Evolutionary conservation across 2,329 filamentous ascomycete species (phyloP).

Genomic region (Diaporthe vexans): DNA sequence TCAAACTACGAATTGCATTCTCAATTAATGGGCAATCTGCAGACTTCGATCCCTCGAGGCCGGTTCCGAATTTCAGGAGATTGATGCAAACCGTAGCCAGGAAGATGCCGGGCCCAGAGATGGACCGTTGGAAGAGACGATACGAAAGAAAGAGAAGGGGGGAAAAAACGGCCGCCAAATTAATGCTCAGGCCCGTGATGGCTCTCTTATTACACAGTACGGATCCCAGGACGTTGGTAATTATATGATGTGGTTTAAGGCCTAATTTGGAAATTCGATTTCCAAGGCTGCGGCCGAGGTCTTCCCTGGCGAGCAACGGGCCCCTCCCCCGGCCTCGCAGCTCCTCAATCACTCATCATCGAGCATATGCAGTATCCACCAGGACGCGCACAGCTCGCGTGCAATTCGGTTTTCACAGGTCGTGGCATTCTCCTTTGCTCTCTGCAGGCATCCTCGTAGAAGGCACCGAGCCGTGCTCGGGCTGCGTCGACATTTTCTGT

Average conservation of each 20-base stretch:
- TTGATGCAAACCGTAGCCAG: constrained; percentile 36
- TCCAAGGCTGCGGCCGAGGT: not conserved
- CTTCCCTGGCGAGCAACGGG: constrained; percentile 22
- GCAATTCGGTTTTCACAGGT: constrained; percentile 17
- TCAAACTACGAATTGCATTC: constrained; percentile 33
- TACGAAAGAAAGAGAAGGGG: too few relatives aligned
- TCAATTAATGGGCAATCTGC: constrained; percentile 26
- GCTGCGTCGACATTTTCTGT: not conserved
- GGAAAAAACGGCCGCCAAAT: constrained; percentile 7
- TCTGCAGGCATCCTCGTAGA: constrained; percentile 32
- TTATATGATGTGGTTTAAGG: constrained; percentile 33
- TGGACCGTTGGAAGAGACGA: constrained; percentile 11
- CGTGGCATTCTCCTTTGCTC: constrained; percentile 17
- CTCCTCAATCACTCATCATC: constrained; percentile 34
- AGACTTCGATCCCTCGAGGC: constrained; percentile 13
- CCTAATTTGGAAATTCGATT: constrained; percentile 18
- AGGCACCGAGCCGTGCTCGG: constrained; percentile 23
- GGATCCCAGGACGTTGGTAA: not conserved
- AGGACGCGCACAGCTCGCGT: constrained; percentile 31
- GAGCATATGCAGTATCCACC: constrained; percentile 27
- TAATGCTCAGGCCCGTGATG: not conserved
- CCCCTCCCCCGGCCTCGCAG: constrained; percentile 13
- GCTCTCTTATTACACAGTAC: not conserved
- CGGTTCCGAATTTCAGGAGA: constrained; percentile 36
- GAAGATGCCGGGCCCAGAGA: constrained; percentile 39